Percentiles rank a stretch among this genome's conserved stretches.
Evolutionary conservation across 2,329 filamentous ascomycete genomes (phyloP).

Genomic region (Corinectria fuckeliana): DNA sequence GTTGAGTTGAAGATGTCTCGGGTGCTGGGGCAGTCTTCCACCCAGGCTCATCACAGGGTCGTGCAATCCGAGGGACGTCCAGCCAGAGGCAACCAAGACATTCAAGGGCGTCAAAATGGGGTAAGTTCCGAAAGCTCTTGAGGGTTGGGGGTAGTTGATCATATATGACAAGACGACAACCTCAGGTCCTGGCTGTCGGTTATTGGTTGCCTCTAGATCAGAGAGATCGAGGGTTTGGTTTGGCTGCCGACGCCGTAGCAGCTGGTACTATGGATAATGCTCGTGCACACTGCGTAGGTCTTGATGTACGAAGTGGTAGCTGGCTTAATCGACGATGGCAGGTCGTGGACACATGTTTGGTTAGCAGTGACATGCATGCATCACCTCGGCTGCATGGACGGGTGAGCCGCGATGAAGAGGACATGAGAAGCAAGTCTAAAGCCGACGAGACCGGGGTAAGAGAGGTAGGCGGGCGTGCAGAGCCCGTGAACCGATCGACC

Average conservation of each 20-base stretch:
- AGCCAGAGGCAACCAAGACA: neutral
- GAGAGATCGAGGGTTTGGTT: conserved; percentile 27
- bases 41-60: neutral
- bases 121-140: neutral
- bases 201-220: conserved; percentile 20
- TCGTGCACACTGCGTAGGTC: too few relatives aligned
- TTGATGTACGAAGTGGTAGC: too few relatives aligned
- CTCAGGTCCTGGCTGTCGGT: conserved; percentile 31
- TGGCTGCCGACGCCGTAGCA: conserved; percentile 31
- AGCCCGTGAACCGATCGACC: conserved; percentile 24
- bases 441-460: neutral
- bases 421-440: too few relatives aligned
- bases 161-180: conserved; percentile 12
- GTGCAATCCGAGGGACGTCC: neutral
- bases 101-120: neutral
- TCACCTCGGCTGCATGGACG: conserved; percentile 27
- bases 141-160: conserved; percentile 23
- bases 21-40: neutral
- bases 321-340: too few relatives aligned
- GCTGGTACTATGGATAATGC: neutral
- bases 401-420: conserved; percentile 18
- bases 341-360: conserved; percentile 28
- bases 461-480: conserved; percentile 12
- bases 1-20: too few relatives aligned
- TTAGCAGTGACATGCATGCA: conserved; percentile 10